Conservation (phyloP, 768 basidiomycete species). For the Podaxis pistillaris region DNA sequence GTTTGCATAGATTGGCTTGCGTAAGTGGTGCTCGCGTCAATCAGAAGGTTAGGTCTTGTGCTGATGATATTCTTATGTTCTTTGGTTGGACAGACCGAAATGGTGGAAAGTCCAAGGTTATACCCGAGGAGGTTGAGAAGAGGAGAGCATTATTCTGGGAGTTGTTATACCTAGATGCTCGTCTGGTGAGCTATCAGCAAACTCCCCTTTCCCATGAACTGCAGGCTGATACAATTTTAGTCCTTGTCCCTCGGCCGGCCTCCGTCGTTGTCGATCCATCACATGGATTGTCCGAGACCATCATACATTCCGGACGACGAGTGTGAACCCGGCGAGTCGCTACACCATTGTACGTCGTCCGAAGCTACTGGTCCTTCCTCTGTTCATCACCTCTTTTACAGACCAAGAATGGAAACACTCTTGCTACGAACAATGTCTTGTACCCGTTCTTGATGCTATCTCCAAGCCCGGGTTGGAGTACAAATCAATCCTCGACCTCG, state of each 20-base stretch:
- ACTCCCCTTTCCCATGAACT: not conserved
- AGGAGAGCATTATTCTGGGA: slow-evolving; percentile 72
- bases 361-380: not conserved
- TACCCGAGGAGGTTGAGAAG: slow-evolving; percentile 69
- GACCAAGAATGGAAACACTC: slow-evolving; percentile 74
- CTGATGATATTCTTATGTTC: slow-evolving; percentile 7
- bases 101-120: slow-evolving; percentile 61
- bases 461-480: slow-evolving; percentile 54
- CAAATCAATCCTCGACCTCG: slow-evolving; percentile 51
- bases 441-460: slow-evolving; percentile 58
- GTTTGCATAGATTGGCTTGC: slow-evolving; percentile 50
- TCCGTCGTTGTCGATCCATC: slow-evolving; percentile 58
- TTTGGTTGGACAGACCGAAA: slow-evolving; percentile 50
- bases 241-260: slow-evolving; percentile 68
- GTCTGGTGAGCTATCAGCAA: slow-evolving; percentile 39
- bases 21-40: slow-evolving; percentile 33
- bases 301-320: slow-evolving; percentile 42
- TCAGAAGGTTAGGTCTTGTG: not conserved
- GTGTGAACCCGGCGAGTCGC: slow-evolving; percentile 34
- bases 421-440: slow-evolving; percentile 57
- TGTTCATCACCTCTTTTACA: slow-evolving; percentile 23
- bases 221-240: slow-evolving; percentile 23
- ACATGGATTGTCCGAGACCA: slow-evolving; percentile 57
- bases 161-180: slow-evolving; percentile 61
- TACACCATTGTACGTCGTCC: slow-evolving; percentile 40